Evolutionary conservation across 2,329 filamentous ascomycete species (phyloP).

Genomic region (Sporothrix globosa): DNA sequence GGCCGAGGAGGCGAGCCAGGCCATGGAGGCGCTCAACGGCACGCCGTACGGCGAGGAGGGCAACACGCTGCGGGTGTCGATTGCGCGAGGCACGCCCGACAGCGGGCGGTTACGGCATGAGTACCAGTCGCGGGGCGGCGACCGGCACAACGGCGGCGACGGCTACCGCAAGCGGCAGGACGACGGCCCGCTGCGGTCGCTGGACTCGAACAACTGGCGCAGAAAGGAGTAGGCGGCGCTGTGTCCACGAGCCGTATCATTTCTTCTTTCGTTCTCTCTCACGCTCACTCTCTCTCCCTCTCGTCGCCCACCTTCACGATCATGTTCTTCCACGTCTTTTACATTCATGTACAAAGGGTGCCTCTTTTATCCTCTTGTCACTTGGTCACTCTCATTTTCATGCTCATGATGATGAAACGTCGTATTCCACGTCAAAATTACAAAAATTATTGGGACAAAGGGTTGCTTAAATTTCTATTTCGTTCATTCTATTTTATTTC

Average conservation of each 20-base stretch:
- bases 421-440: neutral
- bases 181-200: conserved; percentile 15
- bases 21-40: conserved; percentile 51
- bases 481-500: neutral
- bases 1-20: conserved; percentile 54
- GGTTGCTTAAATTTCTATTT: neutral
- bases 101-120: neutral
- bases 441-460: conserved; percentile 9
- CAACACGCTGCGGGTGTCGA: conserved; percentile 28
- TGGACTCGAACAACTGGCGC: conserved; percentile 29
- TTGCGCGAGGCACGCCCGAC: conserved; percentile 13
- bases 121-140: neutral
- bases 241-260: neutral
- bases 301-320: neutral
- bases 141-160: neutral
- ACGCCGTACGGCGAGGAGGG: conserved; percentile 27
- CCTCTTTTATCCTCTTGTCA: neutral
- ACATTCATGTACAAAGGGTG: neutral
- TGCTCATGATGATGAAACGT: conserved; percentile 16
- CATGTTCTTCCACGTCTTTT: neutral
- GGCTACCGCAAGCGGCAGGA: conserved; percentile 17
- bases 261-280: neutral
- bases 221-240: conserved; percentile 11
- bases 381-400: neutral
- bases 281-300: neutral